Evolutionary conservation across 208 protist genomes (phyloP), one percentile per base, ranked within the genome.

Genomic region (Wallacemonas sp.): DNA sequence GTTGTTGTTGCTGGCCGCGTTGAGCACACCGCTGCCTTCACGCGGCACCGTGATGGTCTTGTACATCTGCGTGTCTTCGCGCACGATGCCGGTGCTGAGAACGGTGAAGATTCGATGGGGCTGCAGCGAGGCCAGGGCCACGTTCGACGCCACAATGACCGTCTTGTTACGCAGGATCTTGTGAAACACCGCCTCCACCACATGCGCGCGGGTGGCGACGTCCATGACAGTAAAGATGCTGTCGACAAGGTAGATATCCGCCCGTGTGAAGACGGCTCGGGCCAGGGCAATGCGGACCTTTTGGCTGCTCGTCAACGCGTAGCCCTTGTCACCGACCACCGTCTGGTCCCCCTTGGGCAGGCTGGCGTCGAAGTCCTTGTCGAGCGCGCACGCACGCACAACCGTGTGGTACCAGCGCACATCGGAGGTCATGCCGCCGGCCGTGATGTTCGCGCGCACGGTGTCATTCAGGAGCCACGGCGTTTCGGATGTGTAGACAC

Each of bases 391-490:
- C 11, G 81, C 81, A 0, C 68, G 34, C 11, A 96, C 60, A 0
- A 89, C 81, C 12, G 48, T 74, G 56, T 71, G 36, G 68, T 96
- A 97, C 74, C 88, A 86, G 43, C 75, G 71, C 49, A 74, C 48
- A 36, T 75, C 65, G 41, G 68, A 52, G 26, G 71, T 46, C 26
- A 65, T 56, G 33, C 71, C 68, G 36, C 88, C 81, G 32, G 93
- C 90, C 27, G 88, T 62, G 68, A 99, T 97, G 76, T 99, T 99
- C 19, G 92, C 93, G 16, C 85, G 81, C 17, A 98, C 80, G n/a
- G 92, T 97, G 61, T 85, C 90, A 65, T 85, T 89, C 47, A 88
- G 74, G 52, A 99, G 87, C 90, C 89, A 98, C 44, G 95, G 80
- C 29, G 76, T 65, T 70, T 96, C 89, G 3, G 87, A 33, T 55